Evolutionary conservation across 2,329 filamentous ascomycete genomes (phyloP).

Genomic region (Purpureocillium takamizusanense): DNA sequence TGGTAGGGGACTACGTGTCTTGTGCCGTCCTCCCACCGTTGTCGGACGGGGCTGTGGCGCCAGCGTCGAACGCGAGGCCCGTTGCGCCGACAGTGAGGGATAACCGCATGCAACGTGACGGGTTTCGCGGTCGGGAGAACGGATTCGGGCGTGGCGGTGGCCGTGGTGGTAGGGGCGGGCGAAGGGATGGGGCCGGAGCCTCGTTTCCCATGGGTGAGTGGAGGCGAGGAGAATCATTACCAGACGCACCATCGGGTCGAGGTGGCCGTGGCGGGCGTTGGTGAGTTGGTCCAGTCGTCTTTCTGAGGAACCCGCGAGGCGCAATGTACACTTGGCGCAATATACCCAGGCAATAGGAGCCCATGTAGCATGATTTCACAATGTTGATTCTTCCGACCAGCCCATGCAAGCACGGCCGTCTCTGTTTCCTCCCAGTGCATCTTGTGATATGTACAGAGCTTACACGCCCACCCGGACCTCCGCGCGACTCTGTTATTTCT

Average conservation of each 20-base stretch:
- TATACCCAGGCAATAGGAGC: slow-evolving; percentile 17
- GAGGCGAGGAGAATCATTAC: slow-evolving; percentile 56
- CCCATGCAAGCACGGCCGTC: slow-evolving; percentile 3
- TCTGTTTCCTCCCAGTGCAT: slow-evolving; percentile 17
- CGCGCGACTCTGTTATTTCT: slow-evolving; percentile 49
- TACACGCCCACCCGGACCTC: slow-evolving; percentile 6
- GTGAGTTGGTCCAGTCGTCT: slow-evolving; percentile 8
- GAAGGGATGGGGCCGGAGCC: slow-evolving; percentile 27
- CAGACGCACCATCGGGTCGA: slow-evolving; percentile 35
- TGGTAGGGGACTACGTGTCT: slow-evolving; percentile 81
- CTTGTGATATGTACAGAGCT: slow-evolving; percentile 31
- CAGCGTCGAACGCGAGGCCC: slow-evolving; percentile 34
- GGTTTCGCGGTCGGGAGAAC: slow-evolving; percentile 15
- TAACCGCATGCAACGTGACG: slow-evolving; percentile 14
- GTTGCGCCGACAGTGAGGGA: slow-evolving; percentile 13
- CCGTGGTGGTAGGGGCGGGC: slow-evolving; percentile 27
- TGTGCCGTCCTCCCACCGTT: slow-evolving; percentile 73
- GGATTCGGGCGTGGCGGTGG: slow-evolving; percentile 22
- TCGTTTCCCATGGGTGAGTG: slow-evolving; percentile 49
- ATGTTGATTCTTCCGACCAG: background rate
- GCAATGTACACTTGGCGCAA: slow-evolving; percentile 6
- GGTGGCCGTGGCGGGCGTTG: slow-evolving; percentile 19
- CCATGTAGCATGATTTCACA: background rate
- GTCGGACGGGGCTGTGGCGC: slow-evolving; percentile 63
- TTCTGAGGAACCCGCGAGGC: background rate